These are phyloP conservation scores for Gigaspora rosea DNA, from an alignment of 192 early-diverging fungal genomes.

Conservation along the genomic window DNA sequence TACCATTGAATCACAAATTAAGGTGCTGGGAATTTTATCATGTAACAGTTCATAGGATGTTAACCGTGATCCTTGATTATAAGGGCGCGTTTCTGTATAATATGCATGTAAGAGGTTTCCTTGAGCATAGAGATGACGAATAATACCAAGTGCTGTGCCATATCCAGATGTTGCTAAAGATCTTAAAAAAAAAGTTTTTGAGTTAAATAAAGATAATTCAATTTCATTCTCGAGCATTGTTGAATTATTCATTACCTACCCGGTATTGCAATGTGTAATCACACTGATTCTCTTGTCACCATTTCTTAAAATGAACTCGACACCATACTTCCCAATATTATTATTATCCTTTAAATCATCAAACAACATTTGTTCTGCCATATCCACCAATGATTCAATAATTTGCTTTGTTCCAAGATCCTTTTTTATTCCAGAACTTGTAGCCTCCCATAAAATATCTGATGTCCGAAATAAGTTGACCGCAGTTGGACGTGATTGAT, in stretches of 20 bases:
- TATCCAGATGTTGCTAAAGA: conserved; percentile 80
- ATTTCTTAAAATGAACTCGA: conserved; percentile 64
- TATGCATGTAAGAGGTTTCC: conserved; percentile 73
- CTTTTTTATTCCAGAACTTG: conserved; percentile 33
- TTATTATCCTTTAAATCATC: conserved; percentile 87
- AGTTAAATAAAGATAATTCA: neutral
- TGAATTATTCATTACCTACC: conserved; percentile 54
- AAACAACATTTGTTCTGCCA: conserved; percentile 82
- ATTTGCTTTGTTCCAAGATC: conserved; percentile 47
- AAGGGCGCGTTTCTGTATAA: conserved; percentile 96
- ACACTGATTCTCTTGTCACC: conserved; percentile 52
- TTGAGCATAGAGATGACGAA: conserved; percentile 68
- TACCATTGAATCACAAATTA: conserved; percentile 91
- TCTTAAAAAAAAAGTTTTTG: conserved; percentile 32
- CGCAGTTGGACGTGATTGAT: conserved; percentile 92
- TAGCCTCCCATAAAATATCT: conserved; percentile 45
- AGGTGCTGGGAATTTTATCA: conserved; percentile 90
- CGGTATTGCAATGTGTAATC: conserved; percentile 98
- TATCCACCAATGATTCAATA: conserved; percentile 62
- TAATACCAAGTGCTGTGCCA: conserved; percentile 95
- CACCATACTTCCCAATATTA: conserved; percentile 81
- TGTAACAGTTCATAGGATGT: conserved; percentile 93
- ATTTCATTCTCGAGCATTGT: no score
- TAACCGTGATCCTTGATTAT: conserved; percentile 95
- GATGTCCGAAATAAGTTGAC: conserved; percentile 96